Evolutionary conservation across 2,329 filamentous ascomycete species (phyloP), one percentile per base, ranked within the genome.

Genomic region (Botrytis sinoallii): DNA sequence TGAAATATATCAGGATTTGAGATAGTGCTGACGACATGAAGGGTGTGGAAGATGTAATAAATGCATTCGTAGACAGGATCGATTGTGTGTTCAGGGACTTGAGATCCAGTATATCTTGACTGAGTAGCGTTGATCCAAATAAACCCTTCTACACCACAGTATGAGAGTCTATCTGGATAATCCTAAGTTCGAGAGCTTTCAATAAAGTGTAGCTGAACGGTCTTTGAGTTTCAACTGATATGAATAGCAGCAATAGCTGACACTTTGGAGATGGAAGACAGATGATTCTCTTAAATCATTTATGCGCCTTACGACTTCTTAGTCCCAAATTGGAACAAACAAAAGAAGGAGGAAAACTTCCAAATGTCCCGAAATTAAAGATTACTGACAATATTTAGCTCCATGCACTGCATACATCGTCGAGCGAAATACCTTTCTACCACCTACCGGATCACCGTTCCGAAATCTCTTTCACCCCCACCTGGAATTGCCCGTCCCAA

Each of bases 161-260:
- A n/a, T 48, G 8, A 48, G 20, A 38, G 12, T 16, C 4, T 7
- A 63, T 29, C 35, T 16, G 14, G 1, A 5, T 18, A 22, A 42
- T 9, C n/a, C 1, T 3, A 29, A 32, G 7, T 2, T 2, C n/a
- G 38, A 18, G 4, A 32, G 16, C 1, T 1, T 44, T n/a, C 16
- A 32, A 44, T 18, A 7, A 1, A 44, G 10, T 44, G 3, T 14
- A 44, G 16, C 4, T 38, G 25, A 42, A 10, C 3, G 12, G 38
- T 2, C 2, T 35, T 59, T 29, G 16, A 1, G 14, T 3, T 29
- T 29, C 1, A 66, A 48, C 48, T 12, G 3, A 20, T 7, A 14
- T 10, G 25, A 38, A n/a, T 52, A 38, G 14, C 20, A 64, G 46
- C 14, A 12, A 29, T 16, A 18, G 18, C 5, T 55, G 2, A 3